phyloP scores from a whole-genome alignment of 2,329 filamentous ascomycete species.

The Paecilomyces dactylethromorphus region DNA sequence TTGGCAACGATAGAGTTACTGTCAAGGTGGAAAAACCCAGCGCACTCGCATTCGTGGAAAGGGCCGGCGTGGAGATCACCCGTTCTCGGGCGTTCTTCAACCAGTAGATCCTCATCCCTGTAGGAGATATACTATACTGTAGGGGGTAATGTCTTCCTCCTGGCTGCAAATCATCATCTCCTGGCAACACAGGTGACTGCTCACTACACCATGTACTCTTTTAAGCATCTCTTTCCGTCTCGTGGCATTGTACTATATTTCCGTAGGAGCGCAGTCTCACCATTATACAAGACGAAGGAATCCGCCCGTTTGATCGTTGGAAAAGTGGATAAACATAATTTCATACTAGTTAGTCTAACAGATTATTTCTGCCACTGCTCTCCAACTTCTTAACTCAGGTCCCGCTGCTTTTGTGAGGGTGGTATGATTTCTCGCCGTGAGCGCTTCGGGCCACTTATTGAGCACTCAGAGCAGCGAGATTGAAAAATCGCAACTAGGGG shows the following conservation, averaged over 20 bases:
- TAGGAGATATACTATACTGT: slow-evolving; percentile 3
- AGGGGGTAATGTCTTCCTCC: neutral
- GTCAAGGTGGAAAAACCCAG: slow-evolving; percentile 46
- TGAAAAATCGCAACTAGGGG: too few relatives aligned
- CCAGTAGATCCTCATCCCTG: slow-evolving; percentile 6
- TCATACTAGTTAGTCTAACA: too few relatives aligned
- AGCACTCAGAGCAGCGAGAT: too few relatives aligned
- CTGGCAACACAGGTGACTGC: neutral
- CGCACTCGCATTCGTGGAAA: slow-evolving; percentile 43
- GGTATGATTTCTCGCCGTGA: too few relatives aligned
- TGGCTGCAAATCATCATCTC: neutral
- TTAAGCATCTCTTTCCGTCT: too few relatives aligned
- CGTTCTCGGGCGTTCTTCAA: slow-evolving; percentile 40
- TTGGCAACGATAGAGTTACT: slow-evolving; percentile 40
- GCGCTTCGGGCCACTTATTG: too few relatives aligned
- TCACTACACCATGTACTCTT: neutral
- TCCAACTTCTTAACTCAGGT: too few relatives aligned
- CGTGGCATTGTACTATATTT: neutral
- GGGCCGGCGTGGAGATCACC: slow-evolving; percentile 44
- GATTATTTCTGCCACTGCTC: too few relatives aligned
- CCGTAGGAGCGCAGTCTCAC: neutral
- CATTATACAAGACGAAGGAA: neutral
- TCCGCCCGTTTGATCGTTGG: neutral
- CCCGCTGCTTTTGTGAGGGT: too few relatives aligned
- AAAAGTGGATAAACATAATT: too few relatives aligned